Evolutionary conservation across 805 yeast species (phyloP).

Genomic region (Cyberlindnera veronae): DNA sequence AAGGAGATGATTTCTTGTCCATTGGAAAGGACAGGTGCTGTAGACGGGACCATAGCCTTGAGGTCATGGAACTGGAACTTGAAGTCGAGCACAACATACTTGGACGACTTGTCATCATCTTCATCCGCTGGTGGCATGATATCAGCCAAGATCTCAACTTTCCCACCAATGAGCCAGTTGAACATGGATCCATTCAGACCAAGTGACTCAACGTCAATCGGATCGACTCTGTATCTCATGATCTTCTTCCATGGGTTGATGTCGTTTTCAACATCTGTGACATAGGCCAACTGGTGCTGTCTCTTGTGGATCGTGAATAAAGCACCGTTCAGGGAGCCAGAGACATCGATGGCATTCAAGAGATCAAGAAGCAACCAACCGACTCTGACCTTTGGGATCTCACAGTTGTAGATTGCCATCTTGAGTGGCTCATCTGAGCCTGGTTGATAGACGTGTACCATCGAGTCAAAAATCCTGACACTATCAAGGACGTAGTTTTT

Average conservation of each 20-base stretch:
- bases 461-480: slow-evolving; percentile 50
- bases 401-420: slow-evolving; percentile 61
- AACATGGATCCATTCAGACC: slow-evolving; percentile 36
- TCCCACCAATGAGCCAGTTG: slow-evolving; percentile 72
- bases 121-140: slow-evolving; percentile 61
- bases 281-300: slow-evolving; percentile 52
- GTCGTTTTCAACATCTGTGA: slow-evolving; percentile 35
- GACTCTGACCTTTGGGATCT: slow-evolving; percentile 56
- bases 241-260: slow-evolving; percentile 46
- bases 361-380: slow-evolving; percentile 60
- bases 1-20: slow-evolving; percentile 54
- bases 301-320: slow-evolving; percentile 75
- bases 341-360: slow-evolving; percentile 63
- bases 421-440: slow-evolving; percentile 28
- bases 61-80: slow-evolving; percentile 62
- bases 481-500: slow-evolving; percentile 37
- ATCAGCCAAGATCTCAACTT: slow-evolving; percentile 67
- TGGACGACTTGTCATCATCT: slow-evolving; percentile 26
- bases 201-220: slow-evolving; percentile 35
- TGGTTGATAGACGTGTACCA: slow-evolving; percentile 34
- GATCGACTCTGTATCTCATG: slow-evolving; percentile 42
- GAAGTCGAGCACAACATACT: slow-evolving; percentile 65
- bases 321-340: slow-evolving; percentile 73
- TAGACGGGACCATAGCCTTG: slow-evolving; percentile 50
- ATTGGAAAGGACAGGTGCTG: slow-evolving; percentile 48